Conservation (phyloP, 139 green algal genomes). For the Chlamydomonas urium region DNA sequence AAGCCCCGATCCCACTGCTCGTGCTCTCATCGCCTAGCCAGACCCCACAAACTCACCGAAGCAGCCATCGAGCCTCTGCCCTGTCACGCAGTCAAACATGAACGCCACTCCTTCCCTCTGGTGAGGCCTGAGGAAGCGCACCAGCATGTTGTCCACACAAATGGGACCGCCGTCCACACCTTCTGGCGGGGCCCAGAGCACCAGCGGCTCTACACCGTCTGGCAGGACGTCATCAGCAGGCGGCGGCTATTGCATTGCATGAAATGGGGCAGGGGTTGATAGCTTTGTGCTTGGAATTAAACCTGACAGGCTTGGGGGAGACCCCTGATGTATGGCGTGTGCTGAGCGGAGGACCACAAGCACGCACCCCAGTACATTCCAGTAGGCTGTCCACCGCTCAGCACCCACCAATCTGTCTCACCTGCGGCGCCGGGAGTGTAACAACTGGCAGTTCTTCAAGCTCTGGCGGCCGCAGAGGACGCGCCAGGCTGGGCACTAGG, state of each 20-base stretch:
- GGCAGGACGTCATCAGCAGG: no score
- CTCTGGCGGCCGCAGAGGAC: not conserved
- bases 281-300: no score
- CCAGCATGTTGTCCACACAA: constrained; percentile 83
- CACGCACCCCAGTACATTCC: not conserved
- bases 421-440: not conserved
- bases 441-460: not conserved
- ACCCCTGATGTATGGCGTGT: not conserved
- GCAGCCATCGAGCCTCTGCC: constrained; percentile 47
- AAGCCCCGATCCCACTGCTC: no score
- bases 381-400: not conserved
- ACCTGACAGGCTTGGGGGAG: no score
- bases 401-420: not conserved
- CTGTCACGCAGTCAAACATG: constrained; percentile 98
- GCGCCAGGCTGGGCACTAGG: constrained; percentile 5
- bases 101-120: constrained; percentile 95
- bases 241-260: no score
- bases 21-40: no score
- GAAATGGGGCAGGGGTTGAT: no score
- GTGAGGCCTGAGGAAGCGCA: constrained; percentile 82
- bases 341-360: not conserved
- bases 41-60: no score
- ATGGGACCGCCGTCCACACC: constrained; percentile 27
- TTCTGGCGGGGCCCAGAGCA: constrained; percentile 66
- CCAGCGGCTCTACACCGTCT: constrained; percentile 64